Evolutionary conservation across 768 basidiomycete genomes (phyloP), one percentile per base, ranked within the genome.

Genomic region (Collybia nuda): DNA sequence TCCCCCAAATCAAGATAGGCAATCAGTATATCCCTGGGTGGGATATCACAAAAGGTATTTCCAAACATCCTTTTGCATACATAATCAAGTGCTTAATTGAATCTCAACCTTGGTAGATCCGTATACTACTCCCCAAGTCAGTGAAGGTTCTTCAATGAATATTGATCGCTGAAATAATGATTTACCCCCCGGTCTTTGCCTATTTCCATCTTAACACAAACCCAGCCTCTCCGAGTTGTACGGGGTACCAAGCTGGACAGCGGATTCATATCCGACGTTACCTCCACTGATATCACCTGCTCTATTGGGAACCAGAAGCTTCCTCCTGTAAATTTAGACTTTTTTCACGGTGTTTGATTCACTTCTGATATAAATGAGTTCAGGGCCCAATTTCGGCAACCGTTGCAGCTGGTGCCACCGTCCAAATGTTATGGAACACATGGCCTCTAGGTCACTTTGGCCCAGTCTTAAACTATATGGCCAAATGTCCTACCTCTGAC

Each of bases 381-480:
- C 37, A 72, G 71, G 70, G 67, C n/a, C 68, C 67, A 2, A 70
- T 70, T 29, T 59, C 62, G 12, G 63, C 71, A 1, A 67, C 66
- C 5, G 67, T 71, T 21, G 61, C 71, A n/a, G 70, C 71, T 43
- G 70, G 70, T 18, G 63, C 61, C 4, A 68, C 67, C n/a, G 65
- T 71, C 8, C 54, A 60, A 18, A 62, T 68, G 23, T 59, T 67
- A 6, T 73, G 71, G 71, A 73, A 71, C 48, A 73, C 70, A 6
- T 73, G 71, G 70, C 70, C 70, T 0, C 42, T 68, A n/a, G 71
- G 71, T 7, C 71, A 73, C 49, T 71, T 54, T 41, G 71, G 70
- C 6, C 71, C 71, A 15, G 67, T 73, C 35, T 52, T 71, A 12
- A 69, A 73, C 55, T 73, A 71, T 47, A 70, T 73, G 67, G 70